Base-by-base conservation (phyloP, 1,284 basidiomycete genomes). In the Trichosporon faecale region DNA sequence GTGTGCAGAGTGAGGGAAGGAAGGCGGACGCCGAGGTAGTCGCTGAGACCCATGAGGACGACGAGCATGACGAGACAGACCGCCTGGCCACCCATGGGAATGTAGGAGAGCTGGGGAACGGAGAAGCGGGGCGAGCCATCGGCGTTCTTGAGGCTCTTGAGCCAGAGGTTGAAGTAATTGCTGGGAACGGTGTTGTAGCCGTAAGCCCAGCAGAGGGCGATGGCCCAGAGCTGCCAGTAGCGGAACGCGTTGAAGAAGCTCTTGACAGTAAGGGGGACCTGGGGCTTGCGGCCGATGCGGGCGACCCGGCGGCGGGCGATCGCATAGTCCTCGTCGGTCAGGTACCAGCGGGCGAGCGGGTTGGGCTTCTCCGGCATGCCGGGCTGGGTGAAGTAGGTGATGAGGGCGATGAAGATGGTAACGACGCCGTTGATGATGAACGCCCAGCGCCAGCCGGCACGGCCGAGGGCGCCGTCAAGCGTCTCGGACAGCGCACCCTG, bases 131-230 rank as follows among this genome's bases (percentile, higher is more conserved):
- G 57, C 12, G 64, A 52, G 11, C 76, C 76, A 57, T 74, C 60
- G 31, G 71, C 64, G 31, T 74, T 74, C 52, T 44, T 74, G 33
- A 77, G 71, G 27, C 68, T 71, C 66, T 77, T 77, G 40, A 77
- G 73, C 75, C 75, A 77, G 12, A 77, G 70, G 69, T 76, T 77
- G 75, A 76, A 77, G 66, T 72, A 77, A 44, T 70, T 70, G 12
- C 71, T 66, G 4, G 70, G 70, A 3, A 66, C 66, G 27, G 60
- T 71, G 66, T 71, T 71, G 65, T 66, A 68, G 23, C 70, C 70
- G 63, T 66, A 71, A 18, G 70, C 67, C 70, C 70, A 71, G 63
- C 65, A 66, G 65, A 71, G 49, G 14, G 70, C 71, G 40, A 73
- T 72, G 14, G 68, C 69, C 70, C 70, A 71, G 9, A 71, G 68